Evolutionary conservation across 257 asterid genomes (phyloP).

Genomic region (Rauvolfia tetraphylla): DNA sequence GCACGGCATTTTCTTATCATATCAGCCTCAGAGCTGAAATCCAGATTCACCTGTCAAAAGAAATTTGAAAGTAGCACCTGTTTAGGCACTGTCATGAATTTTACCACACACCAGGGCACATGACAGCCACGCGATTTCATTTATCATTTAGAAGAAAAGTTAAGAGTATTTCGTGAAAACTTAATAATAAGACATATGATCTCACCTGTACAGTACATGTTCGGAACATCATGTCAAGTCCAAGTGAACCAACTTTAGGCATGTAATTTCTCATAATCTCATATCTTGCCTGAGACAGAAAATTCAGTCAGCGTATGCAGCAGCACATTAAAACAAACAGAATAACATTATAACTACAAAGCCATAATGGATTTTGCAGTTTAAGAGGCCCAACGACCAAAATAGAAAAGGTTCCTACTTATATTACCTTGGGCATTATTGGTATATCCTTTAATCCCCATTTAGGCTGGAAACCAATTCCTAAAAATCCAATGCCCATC

Average conservation of each 20-base stretch:
- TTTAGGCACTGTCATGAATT: not conserved
- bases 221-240: slow-evolving; percentile 94
- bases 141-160: not conserved
- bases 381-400: not conserved
- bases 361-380: not conserved
- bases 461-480: slow-evolving; percentile 93
- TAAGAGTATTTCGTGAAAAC: not conserved
- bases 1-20: slow-evolving; percentile 95
- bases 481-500: slow-evolving; percentile 94
- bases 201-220: slow-evolving; percentile 96
- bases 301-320: slow-evolving; percentile 30
- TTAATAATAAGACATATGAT: not conserved
- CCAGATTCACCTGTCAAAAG: slow-evolving; percentile 80
- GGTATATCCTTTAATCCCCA: slow-evolving; percentile 93
- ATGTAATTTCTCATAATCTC: slow-evolving; percentile 87
- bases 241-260: slow-evolving; percentile 98
- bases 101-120: not conserved
- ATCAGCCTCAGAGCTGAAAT: slow-evolving; percentile 92
- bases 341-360: not conserved
- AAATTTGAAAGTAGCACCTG: not conserved
- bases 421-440: slow-evolving; percentile 92
- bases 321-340: slow-evolving; percentile 21
- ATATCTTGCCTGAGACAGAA: slow-evolving; percentile 79
- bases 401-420: not conserved
- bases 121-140: not conserved